Evolutionary conservation across 2,329 filamentous ascomycete species (phyloP).

Genomic region (Diaporthe ampelina): DNA sequence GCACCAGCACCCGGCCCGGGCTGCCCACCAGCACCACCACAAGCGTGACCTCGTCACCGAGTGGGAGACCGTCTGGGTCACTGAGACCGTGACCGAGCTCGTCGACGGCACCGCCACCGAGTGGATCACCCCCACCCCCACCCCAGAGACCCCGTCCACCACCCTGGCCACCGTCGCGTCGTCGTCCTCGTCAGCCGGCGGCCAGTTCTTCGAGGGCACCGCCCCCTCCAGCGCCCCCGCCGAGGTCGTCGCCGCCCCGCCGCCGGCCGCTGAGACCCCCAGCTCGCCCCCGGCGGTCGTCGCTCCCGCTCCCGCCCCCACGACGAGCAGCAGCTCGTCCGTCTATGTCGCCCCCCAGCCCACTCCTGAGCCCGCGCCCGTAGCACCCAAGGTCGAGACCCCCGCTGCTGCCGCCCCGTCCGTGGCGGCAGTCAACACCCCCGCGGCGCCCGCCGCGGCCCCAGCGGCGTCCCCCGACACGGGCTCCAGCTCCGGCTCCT

Average conservation of each 20-base stretch:
- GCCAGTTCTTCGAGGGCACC: constrained; percentile 50
- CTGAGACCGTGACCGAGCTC: constrained; percentile 63
- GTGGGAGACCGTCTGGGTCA: constrained; percentile 64
- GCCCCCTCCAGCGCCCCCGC: constrained; percentile 46
- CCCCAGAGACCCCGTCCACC: constrained; percentile 42
- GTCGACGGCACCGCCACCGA: constrained; percentile 64
- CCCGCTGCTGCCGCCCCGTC: constrained; percentile 44
- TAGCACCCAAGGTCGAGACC: constrained; percentile 39
- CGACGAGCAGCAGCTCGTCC: constrained; percentile 47
- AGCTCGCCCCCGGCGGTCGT: constrained; percentile 16
- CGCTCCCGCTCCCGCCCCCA: constrained; percentile 45
- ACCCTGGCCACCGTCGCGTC: constrained; percentile 46
- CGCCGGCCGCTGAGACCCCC: constrained; percentile 32
- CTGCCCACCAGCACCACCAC: constrained; percentile 53
- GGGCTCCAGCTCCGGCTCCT: constrained; percentile 42
- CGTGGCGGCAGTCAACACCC: constrained; percentile 47
- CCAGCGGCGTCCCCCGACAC: constrained; percentile 42
- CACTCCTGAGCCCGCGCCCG: constrained; percentile 44
- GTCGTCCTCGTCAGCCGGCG: constrained; percentile 43
- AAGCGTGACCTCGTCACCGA: constrained; percentile 62
- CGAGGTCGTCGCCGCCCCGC: constrained; percentile 46
- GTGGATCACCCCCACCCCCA: constrained; percentile 54
- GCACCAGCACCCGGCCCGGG: constrained; percentile 49
- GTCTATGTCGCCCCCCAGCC: constrained; percentile 44
- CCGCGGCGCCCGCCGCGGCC: constrained; percentile 41